Evolutionary conservation across 768 basidiomycete genomes (phyloP).

Genomic region (Glaciozyma martinii): DNA sequence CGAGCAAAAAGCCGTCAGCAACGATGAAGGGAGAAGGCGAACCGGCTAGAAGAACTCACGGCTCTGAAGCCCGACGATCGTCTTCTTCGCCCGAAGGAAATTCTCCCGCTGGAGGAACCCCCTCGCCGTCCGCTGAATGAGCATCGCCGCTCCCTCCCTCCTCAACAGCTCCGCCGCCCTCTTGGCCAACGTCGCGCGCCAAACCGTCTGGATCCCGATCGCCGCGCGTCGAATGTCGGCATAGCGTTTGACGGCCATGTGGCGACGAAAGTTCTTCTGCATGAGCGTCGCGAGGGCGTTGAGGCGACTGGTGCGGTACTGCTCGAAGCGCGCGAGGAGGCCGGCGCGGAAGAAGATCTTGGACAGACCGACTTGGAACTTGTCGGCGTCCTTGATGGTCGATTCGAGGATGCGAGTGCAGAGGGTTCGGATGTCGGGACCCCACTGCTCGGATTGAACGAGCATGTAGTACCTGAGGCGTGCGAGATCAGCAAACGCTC

Average conservation of each 20-base stretch:
- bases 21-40: not conserved
- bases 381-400: constrained; percentile 86
- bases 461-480: constrained; percentile 85
- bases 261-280: constrained; percentile 91
- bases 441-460: constrained; percentile 76
- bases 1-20: not conserved
- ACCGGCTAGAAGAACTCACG: constrained; percentile 50
- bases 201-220: constrained; percentile 86
- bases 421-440: constrained; percentile 66
- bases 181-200: constrained; percentile 75
- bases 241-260: constrained; percentile 74
- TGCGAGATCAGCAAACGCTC: not conserved
- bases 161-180: constrained; percentile 61
- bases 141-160: constrained; percentile 62
- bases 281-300: constrained; percentile 88
- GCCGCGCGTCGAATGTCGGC: constrained; percentile 59
- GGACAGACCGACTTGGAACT: constrained; percentile 91
- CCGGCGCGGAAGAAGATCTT: constrained; percentile 99
- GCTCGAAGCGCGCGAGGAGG: constrained; percentile 92
- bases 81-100: constrained; percentile 55
- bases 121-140: constrained; percentile 64
- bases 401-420: constrained; percentile 74
- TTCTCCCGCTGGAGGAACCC: constrained; percentile 62
- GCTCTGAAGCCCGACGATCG: constrained; percentile 69
- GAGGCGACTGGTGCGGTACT: constrained; percentile 74